Evolutionary conservation across 2,329 filamentous ascomycete genomes (phyloP).

Genomic region (Claviceps africana): DNA sequence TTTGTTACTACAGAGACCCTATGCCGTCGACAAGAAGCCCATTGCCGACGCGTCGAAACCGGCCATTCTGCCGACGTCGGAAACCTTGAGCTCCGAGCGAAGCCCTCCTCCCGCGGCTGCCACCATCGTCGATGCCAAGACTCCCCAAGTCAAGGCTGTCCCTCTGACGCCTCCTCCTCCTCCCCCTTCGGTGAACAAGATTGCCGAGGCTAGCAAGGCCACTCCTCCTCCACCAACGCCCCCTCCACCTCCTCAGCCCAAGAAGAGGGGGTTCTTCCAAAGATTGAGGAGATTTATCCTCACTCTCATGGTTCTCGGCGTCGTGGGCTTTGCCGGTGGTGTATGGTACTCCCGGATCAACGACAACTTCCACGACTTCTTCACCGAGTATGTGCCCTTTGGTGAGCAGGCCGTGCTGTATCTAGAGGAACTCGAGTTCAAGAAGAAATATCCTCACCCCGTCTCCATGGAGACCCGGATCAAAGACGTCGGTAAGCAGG

Average conservation of each 20-base stretch:
- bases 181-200: neutral
- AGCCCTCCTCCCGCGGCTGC: constrained; percentile 25
- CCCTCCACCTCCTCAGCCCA: constrained; percentile 16
- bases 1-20: constrained; percentile 39
- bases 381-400: constrained; percentile 90
- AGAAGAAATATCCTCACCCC: constrained; percentile 58
- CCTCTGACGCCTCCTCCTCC: constrained; percentile 18
- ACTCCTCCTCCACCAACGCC: constrained; percentile 18
- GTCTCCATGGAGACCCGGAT: constrained; percentile 29
- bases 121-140: constrained; percentile 13
- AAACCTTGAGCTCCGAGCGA: constrained; percentile 35
- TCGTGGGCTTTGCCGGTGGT: constrained; percentile 70
- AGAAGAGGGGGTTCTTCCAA: constrained; percentile 53
- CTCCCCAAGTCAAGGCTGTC: constrained; percentile 14
- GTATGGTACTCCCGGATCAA: constrained; percentile 86
- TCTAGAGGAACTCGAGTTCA: constrained; percentile 88
- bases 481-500: constrained; percentile 49
- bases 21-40: constrained; percentile 39
- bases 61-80: constrained; percentile 38
- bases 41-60: constrained; percentile 34
- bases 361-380: constrained; percentile 98
- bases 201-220: constrained; percentile 1
- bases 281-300: constrained; percentile 66
- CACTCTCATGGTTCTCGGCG: constrained; percentile 61
- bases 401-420: constrained; percentile 91